Evolutionary conservation across 1,284 basidiomycete species (phyloP).

Genomic region (Rhodotorula sp.): DNA sequence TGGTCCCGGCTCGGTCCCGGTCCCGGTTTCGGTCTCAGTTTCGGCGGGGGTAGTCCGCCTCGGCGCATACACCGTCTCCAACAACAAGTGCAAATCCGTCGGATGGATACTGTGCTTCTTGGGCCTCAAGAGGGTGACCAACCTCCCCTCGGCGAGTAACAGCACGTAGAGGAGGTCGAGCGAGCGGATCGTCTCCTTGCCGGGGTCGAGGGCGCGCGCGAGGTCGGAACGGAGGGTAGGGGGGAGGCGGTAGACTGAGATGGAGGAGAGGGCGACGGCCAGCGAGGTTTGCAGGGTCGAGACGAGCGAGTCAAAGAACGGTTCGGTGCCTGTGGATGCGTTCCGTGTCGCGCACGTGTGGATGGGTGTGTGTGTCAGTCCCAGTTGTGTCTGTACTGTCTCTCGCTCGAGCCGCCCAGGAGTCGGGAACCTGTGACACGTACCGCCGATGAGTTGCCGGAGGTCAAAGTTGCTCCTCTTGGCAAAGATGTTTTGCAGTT

Average conservation of each 20-base stretch:
- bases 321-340: constrained; percentile 67
- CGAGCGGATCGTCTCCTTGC: constrained; percentile 64
- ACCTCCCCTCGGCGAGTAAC: constrained; percentile 71
- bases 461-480: constrained; percentile 88
- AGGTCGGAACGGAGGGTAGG: constrained; percentile 56
- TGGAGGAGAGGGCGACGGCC: constrained; percentile 30
- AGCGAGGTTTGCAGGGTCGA: constrained; percentile 63
- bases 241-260: constrained; percentile 38
- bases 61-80: constrained; percentile 53
- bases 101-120: constrained; percentile 93
- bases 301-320: constrained; percentile 71
- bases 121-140: constrained; percentile 85
- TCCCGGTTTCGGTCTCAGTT: background rate
- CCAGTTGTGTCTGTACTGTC: too few species aligned
- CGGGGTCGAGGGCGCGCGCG: constrained; percentile 72
- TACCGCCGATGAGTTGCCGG: constrained; percentile 76
- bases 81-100: constrained; percentile 55
- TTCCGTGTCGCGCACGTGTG: background rate
- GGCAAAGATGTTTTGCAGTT: constrained; percentile 81
- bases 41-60: constrained; percentile 54
- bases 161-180: constrained; percentile 81
- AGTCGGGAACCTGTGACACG: constrained; percentile 38
- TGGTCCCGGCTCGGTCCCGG: background rate
- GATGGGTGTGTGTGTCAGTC: too few species aligned
- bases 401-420: background rate